These are phyloP conservation scores for Rhododendron ferrugineum DNA, from an alignment of 148 eudicot species.

Conservation along the genomic window DNA sequence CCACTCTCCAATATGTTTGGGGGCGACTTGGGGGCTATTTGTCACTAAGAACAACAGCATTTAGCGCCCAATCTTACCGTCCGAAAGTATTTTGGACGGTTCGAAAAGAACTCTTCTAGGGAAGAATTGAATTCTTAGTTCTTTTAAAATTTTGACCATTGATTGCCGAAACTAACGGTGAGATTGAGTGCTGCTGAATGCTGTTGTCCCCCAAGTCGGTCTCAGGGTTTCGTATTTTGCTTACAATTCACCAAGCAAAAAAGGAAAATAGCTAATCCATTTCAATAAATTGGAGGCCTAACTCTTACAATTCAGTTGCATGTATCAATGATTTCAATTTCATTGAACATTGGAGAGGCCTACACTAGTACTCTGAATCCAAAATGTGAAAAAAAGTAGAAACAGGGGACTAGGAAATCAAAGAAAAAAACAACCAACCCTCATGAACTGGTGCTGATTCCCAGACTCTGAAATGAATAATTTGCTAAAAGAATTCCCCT, in stretches of 20 bases:
- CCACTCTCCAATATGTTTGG: not conserved
- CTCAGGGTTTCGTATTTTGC: not conserved
- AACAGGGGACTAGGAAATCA: not conserved
- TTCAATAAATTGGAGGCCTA: not conserved
- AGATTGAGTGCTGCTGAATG: too few species aligned
- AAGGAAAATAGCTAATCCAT: not conserved
- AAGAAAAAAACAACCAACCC: not conserved
- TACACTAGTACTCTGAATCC: not conserved
- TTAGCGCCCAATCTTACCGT: too few species aligned
- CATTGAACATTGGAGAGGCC: not conserved
- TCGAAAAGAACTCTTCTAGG: too few species aligned
- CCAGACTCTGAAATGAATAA: not conserved
- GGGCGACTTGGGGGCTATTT: not conserved
- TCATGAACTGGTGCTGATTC: not conserved
- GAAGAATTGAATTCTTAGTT: too few species aligned
- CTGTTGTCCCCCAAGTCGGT: too few species aligned
- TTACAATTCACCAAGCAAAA: not conserved
- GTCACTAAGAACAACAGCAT: too few species aligned
- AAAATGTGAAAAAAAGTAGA: not conserved
- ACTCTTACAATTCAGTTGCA: not conserved
- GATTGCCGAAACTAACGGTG: too few species aligned
- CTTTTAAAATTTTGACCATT: too few species aligned
- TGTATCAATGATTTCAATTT: not conserved
- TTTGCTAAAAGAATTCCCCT: not conserved
- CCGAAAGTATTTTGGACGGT: too few species aligned